Evolutionary conservation across 106 monocot genomes (phyloP), one percentile per base, ranked within the genome.

Genomic region (Apostasia ramifera): DNA sequence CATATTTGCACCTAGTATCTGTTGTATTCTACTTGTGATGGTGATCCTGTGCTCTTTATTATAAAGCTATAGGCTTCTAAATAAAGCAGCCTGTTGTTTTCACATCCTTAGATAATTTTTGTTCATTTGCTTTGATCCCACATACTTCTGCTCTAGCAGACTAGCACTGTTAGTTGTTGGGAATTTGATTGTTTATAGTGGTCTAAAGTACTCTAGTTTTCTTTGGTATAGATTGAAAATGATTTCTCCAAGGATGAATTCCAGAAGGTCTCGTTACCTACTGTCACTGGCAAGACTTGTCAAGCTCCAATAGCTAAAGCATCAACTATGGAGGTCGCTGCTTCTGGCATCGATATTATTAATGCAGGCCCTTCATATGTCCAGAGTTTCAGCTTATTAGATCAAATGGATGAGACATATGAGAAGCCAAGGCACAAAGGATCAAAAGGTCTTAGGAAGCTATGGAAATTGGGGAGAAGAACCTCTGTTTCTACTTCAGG

Each of bases 381-480:
- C 37, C 6, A 55, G 45, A 78, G 77, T 54, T 49, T 59, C 5
- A 51, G 26, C 70, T 67, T 37, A n/a, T 14, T 63, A 5, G 76
- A 77, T 15, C 77, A 80, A 63, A 67, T 37, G 40, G 78, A 71
- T 57, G 85, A 81, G 50, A 40, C 63, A 9, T n/a, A 51, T 59
- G 87, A 85, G 55, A 87, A 86, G 65, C 65, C 82, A 67, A 76
- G 76, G 48, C 77, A 55, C 57, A 93, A 78, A 71, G 89, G 89
- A 69, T 68, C 86, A 15, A 94, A 88, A 77, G 94, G 94, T 10
- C 83, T 94, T 42, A 82, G 83, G 70, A 90, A 86, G 74, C 63
- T 94, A 54, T 75, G 87, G 69, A 94, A 91, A 66, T 91, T 94
- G 76, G 90, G 87, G 62, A 90, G 81, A 60, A 90, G 85, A 77